Evolutionary conservation across 768 basidiomycete genomes (phyloP).

Genomic region (Calocybe gangraenosa): DNA sequence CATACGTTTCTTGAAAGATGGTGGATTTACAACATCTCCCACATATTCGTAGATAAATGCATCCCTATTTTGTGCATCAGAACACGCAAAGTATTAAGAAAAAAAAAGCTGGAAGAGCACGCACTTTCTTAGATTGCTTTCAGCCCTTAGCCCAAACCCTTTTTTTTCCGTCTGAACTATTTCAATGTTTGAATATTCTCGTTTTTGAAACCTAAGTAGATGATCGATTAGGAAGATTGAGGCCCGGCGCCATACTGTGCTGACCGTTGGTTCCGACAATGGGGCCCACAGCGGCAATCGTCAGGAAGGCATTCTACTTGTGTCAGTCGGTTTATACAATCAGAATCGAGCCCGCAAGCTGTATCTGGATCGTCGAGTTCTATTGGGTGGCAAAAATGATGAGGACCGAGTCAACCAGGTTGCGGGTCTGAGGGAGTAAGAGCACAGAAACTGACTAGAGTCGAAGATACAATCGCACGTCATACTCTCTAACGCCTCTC

Average conservation of each 20-base stretch:
- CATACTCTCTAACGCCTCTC: slow-evolving; percentile 90
- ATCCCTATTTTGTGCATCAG: slow-evolving; percentile 51
- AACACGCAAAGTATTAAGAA: neutral
- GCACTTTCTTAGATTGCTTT: slow-evolving; percentile 58
- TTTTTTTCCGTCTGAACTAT: slow-evolving; percentile 95
- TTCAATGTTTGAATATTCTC: slow-evolving; percentile 80
- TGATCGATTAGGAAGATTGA: slow-evolving; percentile 5
- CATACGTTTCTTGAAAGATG: slow-evolving; percentile 91
- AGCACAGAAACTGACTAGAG: slow-evolving; percentile 56
- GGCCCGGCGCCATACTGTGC: slow-evolving; percentile 20
- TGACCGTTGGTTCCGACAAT: slow-evolving; percentile 94
- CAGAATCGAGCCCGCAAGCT: slow-evolving; percentile 84
- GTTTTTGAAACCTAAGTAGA: slow-evolving; percentile 72
- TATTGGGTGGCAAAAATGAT: slow-evolving; percentile 24
- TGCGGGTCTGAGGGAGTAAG: slow-evolving; percentile 1
- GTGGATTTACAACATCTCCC: slow-evolving; percentile 89
- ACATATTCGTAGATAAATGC: slow-evolving; percentile 96
- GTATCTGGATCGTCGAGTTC: slow-evolving; percentile 53
- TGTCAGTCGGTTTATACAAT: slow-evolving; percentile 96
- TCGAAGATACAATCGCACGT: slow-evolving; percentile 90
- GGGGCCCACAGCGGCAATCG: slow-evolving; percentile 78
- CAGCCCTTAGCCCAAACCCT: slow-evolving; percentile 89
- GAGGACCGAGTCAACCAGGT: slow-evolving; percentile 8
- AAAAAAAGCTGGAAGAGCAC: slow-evolving; percentile 20
- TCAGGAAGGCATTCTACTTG: slow-evolving; percentile 93